phyloP scores from a whole-genome alignment of 352 stramenopile genomes.

The Phytophthora meadii region DNA sequence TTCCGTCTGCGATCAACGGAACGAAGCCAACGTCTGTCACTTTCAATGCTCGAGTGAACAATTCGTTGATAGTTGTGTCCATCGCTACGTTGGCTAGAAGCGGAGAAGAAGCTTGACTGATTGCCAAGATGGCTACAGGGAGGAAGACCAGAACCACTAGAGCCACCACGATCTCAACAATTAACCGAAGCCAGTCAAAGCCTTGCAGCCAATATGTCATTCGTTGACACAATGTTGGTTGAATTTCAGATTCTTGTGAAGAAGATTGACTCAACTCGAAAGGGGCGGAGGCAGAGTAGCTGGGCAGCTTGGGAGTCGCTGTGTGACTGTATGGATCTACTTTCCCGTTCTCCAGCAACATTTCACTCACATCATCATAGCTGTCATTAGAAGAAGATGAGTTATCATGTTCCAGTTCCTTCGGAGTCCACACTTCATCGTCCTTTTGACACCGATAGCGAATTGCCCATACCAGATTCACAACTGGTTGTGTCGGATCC shows the following conservation, averaged over 20 bases:
- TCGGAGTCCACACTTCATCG: conserved; percentile 29
- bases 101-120: conserved; percentile 23
- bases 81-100: conserved; percentile 44
- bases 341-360: conserved; percentile 27
- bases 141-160: conserved; percentile 23
- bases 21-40: conserved; percentile 33
- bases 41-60: conserved; percentile 31
- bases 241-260: not conserved
- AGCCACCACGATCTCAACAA: conserved; percentile 15
- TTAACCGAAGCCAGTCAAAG: conserved; percentile 20
- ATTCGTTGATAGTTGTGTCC: conserved; percentile 52
- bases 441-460: conserved; percentile 8
- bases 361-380: conserved; percentile 24
- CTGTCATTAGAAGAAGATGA: conserved; percentile 17
- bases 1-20: conserved; percentile 31
- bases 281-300: not conserved
- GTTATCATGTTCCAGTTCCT: conserved; percentile 8
- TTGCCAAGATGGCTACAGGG: conserved; percentile 18
- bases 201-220: conserved; percentile 3
- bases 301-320: conserved; percentile 20
- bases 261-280: conserved; percentile 1
- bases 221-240: not conserved
- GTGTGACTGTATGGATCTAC: conserved; percentile 10
- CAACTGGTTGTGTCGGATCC: conserved; percentile 12
- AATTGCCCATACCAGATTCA: not conserved